Base-by-base conservation (phyloP, 2,329 filamentous ascomycete genomes). In the Neofusicoccum umdonicola region DNA sequence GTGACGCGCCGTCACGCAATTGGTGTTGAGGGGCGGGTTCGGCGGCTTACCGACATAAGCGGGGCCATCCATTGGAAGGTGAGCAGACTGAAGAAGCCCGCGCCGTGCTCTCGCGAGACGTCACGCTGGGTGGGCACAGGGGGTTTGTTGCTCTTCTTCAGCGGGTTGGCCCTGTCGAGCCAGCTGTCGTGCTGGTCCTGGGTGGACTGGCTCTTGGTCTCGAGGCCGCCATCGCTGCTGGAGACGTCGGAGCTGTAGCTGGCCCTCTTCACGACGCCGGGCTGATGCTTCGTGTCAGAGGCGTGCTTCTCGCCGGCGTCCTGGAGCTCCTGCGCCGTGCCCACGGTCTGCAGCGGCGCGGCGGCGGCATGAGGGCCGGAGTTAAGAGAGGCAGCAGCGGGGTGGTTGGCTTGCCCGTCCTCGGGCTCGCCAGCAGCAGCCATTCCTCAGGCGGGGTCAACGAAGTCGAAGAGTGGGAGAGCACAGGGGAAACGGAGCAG, bases 31-130 rank as follows among this genome's bases (percentile, higher is more conserved):
- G 44, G 39, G 51, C 66, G 51, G 64, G 56, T 4, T 13, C n/a
- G 15, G 47, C 58, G 35, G 66, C 71, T 65, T 66, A 73, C 68
- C 6, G 67, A 68, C 93, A 98, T 98, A 63, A 98, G 74, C 1
- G 92, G 89, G 0, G 88, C 87, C 84, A 97, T 94, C 94, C 94
- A 98, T 75, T 92, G 87, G 73, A 97, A 98, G 3, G 89, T 90
- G 22, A 96, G 75, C 64, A 83, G 75, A 78, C 91, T 96, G 68
- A 95, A 84, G 72, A 93, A 89, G 2, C 85, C 80, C 4, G 93
- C 93, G 3, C 80, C 83, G 73, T 92, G 83, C 78, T 97, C 93
- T 67, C 85, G 85, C 5, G 87, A 93, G 0, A 82, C 76, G 9
- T 72, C 72, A 35, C 85, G 78, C 69, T 84, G 78, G 31, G 82